Base-by-base conservation (phyloP, 495 filamentous ascomycete species). In the Penicillium goetzii region DNA sequence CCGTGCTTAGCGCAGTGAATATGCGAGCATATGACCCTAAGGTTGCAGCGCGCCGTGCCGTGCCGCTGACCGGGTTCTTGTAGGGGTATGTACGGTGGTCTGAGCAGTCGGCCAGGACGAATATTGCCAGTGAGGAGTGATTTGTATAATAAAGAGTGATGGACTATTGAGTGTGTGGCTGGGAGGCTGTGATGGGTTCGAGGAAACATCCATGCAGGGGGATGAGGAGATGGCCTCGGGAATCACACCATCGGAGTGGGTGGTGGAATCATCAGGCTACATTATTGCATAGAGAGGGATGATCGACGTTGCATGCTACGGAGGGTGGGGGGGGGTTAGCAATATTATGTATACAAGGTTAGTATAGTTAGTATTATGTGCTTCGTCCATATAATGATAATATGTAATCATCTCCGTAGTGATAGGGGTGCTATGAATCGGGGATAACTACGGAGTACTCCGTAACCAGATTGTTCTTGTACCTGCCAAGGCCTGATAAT, bases 11-110 rank as follows among this genome's bases (percentile, higher is more conserved):
- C 30, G 47, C 47, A 28, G 47, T 0, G 25, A 47, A 23, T 23
- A 45, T 8, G 41, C 4, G 47, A 49, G 15, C 3, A 26, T 3
- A 3, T 26, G 21, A 10, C 23, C n/a, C n/a, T n/a, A n/a, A n/a
- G n/a, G 10, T 26, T 51, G 7, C 47, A 28, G 47, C 26, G 47
- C 47, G 47, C 47, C 26, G 47, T 51, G 47, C 47, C 47, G 47
- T 30, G 47, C 47, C 26, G 47, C 14, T 51, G 47, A 26, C 19
- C 15, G 45, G 15, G 17, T 19, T 19, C 12, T 4, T 43, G 2
- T n/a, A 1, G 9, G 15, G 5, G 17, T 19, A 19, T 19, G n/a
- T 6, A 19, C 4, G 15, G 15, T n/a, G 40, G 36, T 17, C 15
- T 5, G 11, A 40, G 4, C 12, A 17, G 12, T 40, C 34, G 17